These are phyloP conservation scores for Thuja plicata DNA, from an alignment of 83 land plant genomes.

Conservation along the genomic window DNA sequence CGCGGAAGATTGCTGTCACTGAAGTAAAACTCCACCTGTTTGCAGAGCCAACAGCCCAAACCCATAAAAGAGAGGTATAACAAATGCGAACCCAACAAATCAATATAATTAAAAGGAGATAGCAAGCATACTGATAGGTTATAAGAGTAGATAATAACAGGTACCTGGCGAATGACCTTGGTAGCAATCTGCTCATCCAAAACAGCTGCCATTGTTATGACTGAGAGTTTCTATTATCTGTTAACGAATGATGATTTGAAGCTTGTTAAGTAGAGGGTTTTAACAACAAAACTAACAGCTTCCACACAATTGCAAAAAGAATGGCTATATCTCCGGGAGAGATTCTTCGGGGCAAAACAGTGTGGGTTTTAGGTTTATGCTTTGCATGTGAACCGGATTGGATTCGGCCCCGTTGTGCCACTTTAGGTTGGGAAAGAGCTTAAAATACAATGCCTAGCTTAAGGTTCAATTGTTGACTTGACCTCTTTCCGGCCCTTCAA, in stretches of 20 bases:
- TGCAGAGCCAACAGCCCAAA: neutral
- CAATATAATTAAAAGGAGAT: neutral
- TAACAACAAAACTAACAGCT: neutral
- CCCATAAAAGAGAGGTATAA: neutral
- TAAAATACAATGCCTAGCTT: neutral
- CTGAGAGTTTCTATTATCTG: neutral
- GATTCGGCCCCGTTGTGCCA: neutral
- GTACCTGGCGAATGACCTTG: conserved; percentile 62
- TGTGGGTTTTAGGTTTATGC: conserved; percentile 9
- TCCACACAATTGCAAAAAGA: neutral
- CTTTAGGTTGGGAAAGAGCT: neutral
- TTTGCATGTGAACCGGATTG: neutral
- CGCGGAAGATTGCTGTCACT: conserved; percentile 98
- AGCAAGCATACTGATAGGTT: neutral
- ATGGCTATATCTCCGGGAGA: neutral
- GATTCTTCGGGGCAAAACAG: neutral
- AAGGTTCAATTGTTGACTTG: no score
- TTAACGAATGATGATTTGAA: neutral
- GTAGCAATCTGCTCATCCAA: conserved; percentile 42
- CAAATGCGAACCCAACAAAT: conserved; percentile 2
- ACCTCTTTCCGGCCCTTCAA: no score
- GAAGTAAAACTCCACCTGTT: conserved; percentile 96
- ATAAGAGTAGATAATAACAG: neutral
- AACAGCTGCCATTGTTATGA: conserved; percentile 24
- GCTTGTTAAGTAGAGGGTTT: neutral